Conservation (phyloP, 768 basidiomycete genomes). For the Suillus decipiens region DNA sequence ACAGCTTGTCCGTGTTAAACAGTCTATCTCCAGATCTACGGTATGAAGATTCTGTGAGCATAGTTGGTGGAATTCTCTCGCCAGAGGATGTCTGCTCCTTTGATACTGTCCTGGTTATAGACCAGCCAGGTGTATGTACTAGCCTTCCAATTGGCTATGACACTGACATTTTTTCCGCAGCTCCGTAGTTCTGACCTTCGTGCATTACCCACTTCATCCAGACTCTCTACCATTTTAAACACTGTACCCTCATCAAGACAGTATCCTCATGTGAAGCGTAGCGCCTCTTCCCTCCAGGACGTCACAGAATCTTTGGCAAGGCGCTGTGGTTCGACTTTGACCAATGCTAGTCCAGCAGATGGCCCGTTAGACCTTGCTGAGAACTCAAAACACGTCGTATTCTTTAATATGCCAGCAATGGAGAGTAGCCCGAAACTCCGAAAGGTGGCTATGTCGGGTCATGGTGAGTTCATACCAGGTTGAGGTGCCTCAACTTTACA, state of each 20-base stretch:
- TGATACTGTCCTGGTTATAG: conserved; percentile 66
- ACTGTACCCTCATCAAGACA: conserved; percentile 58
- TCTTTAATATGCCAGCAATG: conserved; percentile 53
- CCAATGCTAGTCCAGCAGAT: conserved; percentile 44
- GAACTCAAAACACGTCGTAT: conserved; percentile 55
- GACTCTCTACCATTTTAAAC: conserved; percentile 48
- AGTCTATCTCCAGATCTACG: conserved; percentile 38
- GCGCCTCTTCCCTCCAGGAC: conserved; percentile 30
- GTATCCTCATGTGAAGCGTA: conserved; percentile 55
- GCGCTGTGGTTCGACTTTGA: conserved; percentile 53
- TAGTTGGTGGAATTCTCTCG: conserved; percentile 47
- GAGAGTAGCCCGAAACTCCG: conserved; percentile 44
- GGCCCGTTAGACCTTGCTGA: conserved; percentile 36
- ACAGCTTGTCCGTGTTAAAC: conserved; percentile 52
- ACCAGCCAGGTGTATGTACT: conserved; percentile 69
- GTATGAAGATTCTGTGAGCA: conserved; percentile 28
- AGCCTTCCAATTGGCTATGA: neutral
- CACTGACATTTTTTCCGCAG: conserved; percentile 37
- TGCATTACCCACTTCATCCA: conserved; percentile 51
- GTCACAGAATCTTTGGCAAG: conserved; percentile 46
- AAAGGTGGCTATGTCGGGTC: conserved; percentile 48
- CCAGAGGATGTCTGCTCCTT: conserved; percentile 56
- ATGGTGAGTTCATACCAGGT: conserved; percentile 45
- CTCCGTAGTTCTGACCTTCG: conserved; percentile 79
- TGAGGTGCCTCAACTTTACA: conserved; percentile 5